Evolutionary conservation across 306 rosid species (phyloP).

Genomic region (Acacia melanoxylon): DNA sequence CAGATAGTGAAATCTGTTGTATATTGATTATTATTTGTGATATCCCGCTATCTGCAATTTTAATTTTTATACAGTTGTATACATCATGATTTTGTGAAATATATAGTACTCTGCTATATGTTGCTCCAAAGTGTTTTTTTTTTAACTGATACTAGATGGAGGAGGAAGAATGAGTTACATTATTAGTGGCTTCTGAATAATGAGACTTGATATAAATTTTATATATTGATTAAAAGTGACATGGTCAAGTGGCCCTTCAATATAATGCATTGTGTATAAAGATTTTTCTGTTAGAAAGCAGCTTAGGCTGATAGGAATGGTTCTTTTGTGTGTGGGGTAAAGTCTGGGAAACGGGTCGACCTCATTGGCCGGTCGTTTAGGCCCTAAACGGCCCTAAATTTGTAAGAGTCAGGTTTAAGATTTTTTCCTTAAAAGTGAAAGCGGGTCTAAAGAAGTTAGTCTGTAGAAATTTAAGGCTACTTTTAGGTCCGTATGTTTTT

Average conservation of each 20-base stretch:
- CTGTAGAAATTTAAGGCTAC: too few species aligned
- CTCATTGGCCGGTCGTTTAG: too few species aligned
- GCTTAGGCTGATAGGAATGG: not conserved
- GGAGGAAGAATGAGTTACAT: not conserved
- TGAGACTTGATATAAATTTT: not conserved
- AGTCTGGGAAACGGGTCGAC: too few species aligned
- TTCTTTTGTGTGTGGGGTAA: not conserved
- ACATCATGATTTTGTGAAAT: slow-evolving; percentile 36
- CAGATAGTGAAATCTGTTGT: slow-evolving; percentile 53
- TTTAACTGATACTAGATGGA: not conserved
- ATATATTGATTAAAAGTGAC: not conserved
- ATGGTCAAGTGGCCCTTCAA: slow-evolving; percentile 1
- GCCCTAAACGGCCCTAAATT: too few species aligned
- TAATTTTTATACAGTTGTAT: slow-evolving; percentile 50
- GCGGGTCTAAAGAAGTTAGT: too few species aligned
- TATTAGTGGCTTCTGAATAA: not conserved
- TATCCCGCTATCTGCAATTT: slow-evolving; percentile 47
- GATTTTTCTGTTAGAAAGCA: not conserved
- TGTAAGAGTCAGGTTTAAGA: too few species aligned
- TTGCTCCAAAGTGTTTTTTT: slow-evolving; percentile 27
- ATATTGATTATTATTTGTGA: slow-evolving; percentile 48
- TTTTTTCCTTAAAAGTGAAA: too few species aligned
- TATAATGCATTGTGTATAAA: slow-evolving; percentile 4
- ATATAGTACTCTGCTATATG: slow-evolving; percentile 18
- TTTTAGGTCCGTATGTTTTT: too few species aligned